Conservation (phyloP, 2,329 filamentous ascomycete genomes). For the Claviceps sp. region DNA sequence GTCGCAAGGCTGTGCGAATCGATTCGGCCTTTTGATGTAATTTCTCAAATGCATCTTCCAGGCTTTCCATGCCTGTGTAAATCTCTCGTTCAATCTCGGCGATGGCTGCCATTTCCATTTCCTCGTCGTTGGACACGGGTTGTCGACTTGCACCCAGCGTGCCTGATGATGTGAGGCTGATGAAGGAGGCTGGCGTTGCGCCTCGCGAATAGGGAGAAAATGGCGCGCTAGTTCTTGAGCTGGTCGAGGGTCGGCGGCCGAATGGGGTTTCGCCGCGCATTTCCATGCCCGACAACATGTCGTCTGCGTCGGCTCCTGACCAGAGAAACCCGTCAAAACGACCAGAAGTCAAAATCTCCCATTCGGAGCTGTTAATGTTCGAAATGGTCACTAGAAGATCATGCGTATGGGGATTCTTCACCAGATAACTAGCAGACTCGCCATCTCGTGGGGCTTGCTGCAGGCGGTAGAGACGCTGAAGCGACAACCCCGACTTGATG, state of each 20-base stretch:
- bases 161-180: constrained; percentile 41
- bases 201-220: constrained; percentile 40
- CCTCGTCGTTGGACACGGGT: constrained; percentile 79
- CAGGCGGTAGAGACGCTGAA: constrained; percentile 77
- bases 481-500: constrained; percentile 58
- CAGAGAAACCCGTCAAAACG: constrained; percentile 93
- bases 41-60: constrained; percentile 87
- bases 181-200: constrained; percentile 43
- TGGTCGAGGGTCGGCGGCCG: constrained; percentile 21
- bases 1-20: constrained; percentile 65
- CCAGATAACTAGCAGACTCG: constrained; percentile 72
- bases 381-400: constrained; percentile 76
- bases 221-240: constrained; percentile 33
- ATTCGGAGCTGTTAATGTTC: constrained; percentile 83
- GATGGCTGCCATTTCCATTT: constrained; percentile 79
- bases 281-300: constrained; percentile 28
- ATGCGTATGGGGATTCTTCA: constrained; percentile 71
- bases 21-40: constrained; percentile 76
- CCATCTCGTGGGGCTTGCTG: constrained; percentile 63
- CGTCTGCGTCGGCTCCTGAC: constrained; percentile 67
- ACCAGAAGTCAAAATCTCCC: constrained; percentile 88
- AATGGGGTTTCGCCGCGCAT: constrained; percentile 43
- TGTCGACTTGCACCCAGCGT: constrained; percentile 29
- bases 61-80: constrained; percentile 81
- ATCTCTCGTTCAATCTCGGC: constrained; percentile 90